These are phyloP conservation scores for Metarhizium sp. DNA, from an alignment of 2,329 filamentous ascomycete genomes.

Conservation along the genomic window DNA sequence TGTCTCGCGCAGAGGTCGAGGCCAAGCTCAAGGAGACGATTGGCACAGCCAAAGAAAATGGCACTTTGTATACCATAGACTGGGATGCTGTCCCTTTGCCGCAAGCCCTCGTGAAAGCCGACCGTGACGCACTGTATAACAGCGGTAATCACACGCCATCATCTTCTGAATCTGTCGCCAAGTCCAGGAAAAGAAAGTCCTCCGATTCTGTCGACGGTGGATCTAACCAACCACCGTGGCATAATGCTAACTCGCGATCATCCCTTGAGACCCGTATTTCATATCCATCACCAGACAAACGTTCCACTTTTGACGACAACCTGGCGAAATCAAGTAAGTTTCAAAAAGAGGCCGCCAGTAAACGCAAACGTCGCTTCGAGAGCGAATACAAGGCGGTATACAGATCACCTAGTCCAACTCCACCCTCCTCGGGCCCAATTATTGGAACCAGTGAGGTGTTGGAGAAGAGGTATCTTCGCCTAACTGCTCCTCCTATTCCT, in stretches of 20 bases:
- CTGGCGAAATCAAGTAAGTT: conserved; percentile 70
- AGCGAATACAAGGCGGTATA: conserved; percentile 49
- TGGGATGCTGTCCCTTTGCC: conserved; percentile 81
- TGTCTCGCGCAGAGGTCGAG: conserved; percentile 65
- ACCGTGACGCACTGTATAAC: conserved; percentile 46
- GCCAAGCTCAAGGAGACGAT: conserved; percentile 79
- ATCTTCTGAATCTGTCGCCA: conserved; percentile 20
- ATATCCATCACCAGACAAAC: conserved; percentile 39
- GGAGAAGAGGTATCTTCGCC: conserved; percentile 90
- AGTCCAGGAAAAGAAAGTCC: conserved; percentile 76
- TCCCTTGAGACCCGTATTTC: conserved; percentile 69
- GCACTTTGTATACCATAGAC: conserved; percentile 63
- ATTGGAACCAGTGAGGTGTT: conserved; percentile 75
- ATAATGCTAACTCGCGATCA: conserved; percentile 51
- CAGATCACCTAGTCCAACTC: conserved; percentile 46
- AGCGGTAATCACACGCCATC: conserved; percentile 17
- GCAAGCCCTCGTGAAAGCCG: conserved; percentile 69
- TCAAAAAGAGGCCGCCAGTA: conserved; percentile 72
- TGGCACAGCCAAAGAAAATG: conserved; percentile 65
- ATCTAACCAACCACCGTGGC: conserved; percentile 59
- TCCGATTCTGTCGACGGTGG: conserved; percentile 49
- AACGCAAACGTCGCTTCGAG: conserved; percentile 82
- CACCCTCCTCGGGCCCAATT: conserved; percentile 58
- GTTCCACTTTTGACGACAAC: conserved; percentile 34
- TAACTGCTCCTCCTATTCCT: conserved; percentile 83